These are phyloP conservation scores for Aspergillus neoniger DNA, from an alignment of 2,329 filamentous ascomycete species.

Conservation along the genomic window DNA sequence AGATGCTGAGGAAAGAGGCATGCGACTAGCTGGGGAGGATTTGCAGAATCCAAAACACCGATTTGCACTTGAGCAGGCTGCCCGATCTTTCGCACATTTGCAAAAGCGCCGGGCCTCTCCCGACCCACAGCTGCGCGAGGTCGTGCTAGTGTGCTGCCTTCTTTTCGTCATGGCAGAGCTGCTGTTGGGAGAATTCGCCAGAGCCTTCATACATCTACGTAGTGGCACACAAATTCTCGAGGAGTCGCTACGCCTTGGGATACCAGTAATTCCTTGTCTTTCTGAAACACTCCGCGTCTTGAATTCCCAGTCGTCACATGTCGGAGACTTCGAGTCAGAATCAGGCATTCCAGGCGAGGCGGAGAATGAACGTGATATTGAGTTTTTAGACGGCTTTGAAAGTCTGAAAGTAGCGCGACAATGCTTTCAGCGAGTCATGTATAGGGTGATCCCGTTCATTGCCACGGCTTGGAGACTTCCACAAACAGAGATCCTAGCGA, in stretches of 20 bases:
- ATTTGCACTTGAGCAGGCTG: conserved; percentile 1
- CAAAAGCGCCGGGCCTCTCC: conserved; percentile 14
- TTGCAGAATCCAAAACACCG: neutral
- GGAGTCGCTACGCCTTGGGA: neutral
- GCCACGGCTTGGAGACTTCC: conserved; percentile 16
- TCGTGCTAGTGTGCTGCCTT: conserved; percentile 20
- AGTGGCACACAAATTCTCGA: neutral
- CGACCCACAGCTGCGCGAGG: conserved; percentile 16
- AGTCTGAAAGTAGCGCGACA: neutral
- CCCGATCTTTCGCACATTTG: conserved; percentile 1
- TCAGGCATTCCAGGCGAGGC: neutral
- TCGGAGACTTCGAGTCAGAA: neutral
- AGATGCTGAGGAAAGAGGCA: conserved; percentile 1
- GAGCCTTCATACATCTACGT: conserved; percentile 14
- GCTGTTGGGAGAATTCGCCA: conserved; percentile 14
- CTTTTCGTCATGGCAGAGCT: conserved; percentile 19
- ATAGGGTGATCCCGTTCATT: conserved; percentile 15
- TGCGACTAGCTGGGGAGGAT: neutral
- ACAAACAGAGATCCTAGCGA: conserved; percentile 4
- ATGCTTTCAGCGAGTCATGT: neutral
- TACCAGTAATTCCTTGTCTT: neutral
- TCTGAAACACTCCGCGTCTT: neutral
- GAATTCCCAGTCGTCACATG: neutral
- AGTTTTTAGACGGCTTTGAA: neutral
- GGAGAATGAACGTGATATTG: neutral